Base-by-base conservation (phyloP, 2,329 filamentous ascomycete genomes). In the Alternaria solani region DNA sequence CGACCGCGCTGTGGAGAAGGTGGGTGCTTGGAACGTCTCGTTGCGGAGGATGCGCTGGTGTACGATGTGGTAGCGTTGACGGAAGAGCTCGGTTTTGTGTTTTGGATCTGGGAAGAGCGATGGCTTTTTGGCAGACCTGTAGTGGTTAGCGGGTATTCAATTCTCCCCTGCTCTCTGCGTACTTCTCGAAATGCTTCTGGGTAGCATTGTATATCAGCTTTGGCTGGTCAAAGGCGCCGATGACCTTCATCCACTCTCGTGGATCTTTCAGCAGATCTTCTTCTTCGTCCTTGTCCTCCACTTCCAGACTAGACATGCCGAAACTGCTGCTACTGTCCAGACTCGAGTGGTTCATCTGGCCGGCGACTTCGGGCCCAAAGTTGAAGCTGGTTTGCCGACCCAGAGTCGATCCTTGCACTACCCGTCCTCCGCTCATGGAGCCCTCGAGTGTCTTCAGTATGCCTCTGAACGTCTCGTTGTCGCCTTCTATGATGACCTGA, bases 171-270 rank as follows among this genome's bases (percentile, higher is more conserved):
- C 6, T 18, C 9, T 39, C 0, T 5, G 56, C 79, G 46, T 71
- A 90, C 89, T 85, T 88, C 72, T 98, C 92, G 75, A 98, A 97
- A 73, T 97, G 92, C 74, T 96, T 97, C 81, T 96, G 97, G 8
- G 82, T 81, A 20, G 89, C 85, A 69, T 94, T 93, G 76, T 93
- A 96, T 25, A 88, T 78, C 70, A 93, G 83, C 52, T 91, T 86
- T 5, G 95, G 95, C 76, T 97, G 94, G 8, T 95, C 89, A 75
- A 91, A 96, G 0, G 95, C 93, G 63, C 87, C 87, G 46, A 97
- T 83, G 26, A 97, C 86, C 75, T 91, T 94, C 26, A 98, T 80
- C 91, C 94, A 98, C 62, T 88, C 88, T 68, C 93, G 85, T 0
- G 91, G 88, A 74, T 97, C 91, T 58, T 82, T 87, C 42, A 85